Conservation (phyloP, 2,329 filamentous ascomycete species). For the Aspergillus proliferans region DNA sequence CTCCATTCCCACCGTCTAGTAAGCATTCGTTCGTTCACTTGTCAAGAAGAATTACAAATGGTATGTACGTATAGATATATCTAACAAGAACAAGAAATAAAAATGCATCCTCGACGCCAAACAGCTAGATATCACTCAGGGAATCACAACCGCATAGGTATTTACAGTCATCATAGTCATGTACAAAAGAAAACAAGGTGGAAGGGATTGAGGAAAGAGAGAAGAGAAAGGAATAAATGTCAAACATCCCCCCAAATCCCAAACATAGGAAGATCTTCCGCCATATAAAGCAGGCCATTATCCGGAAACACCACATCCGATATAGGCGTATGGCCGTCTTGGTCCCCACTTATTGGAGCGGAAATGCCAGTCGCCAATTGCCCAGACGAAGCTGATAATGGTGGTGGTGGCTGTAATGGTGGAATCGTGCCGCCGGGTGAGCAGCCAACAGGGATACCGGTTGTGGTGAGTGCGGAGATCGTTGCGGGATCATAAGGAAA, state of each 20-base stretch:
- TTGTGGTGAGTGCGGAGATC: slow-evolving; percentile 28
- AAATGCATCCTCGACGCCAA: too few relatives aligned
- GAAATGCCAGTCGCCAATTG: neutral
- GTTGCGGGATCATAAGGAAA: slow-evolving; percentile 24
- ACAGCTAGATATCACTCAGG: too few relatives aligned
- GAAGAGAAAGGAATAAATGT: neutral
- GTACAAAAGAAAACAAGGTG: neutral
- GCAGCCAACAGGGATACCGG: slow-evolving; percentile 27
- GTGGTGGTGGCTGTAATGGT: neutral
- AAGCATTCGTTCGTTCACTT: too few relatives aligned
- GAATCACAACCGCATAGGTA: too few relatives aligned
- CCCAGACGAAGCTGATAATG: neutral
- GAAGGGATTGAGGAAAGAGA: neutral
- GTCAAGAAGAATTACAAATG: too few relatives aligned
- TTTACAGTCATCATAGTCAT: too few relatives aligned
- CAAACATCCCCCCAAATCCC: slow-evolving; percentile 25
- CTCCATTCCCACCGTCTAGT: too few relatives aligned
- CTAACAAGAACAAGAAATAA: too few relatives aligned
- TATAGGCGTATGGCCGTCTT: slow-evolving; percentile 23
- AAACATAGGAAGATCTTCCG: slow-evolving; percentile 27
- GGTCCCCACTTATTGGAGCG: slow-evolving; percentile 1
- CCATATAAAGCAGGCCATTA: slow-evolving; percentile 29
- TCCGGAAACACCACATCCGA: slow-evolving; percentile 28
- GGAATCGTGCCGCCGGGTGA: slow-evolving; percentile 25
- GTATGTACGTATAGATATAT: too few relatives aligned